Percentiles rank a stretch among this genome's conserved stretches.
These are phyloP conservation scores for Martiniozyma asiatica DNA, from an alignment of 1,139 yeast genomes.

Conservation along the genomic window DNA sequence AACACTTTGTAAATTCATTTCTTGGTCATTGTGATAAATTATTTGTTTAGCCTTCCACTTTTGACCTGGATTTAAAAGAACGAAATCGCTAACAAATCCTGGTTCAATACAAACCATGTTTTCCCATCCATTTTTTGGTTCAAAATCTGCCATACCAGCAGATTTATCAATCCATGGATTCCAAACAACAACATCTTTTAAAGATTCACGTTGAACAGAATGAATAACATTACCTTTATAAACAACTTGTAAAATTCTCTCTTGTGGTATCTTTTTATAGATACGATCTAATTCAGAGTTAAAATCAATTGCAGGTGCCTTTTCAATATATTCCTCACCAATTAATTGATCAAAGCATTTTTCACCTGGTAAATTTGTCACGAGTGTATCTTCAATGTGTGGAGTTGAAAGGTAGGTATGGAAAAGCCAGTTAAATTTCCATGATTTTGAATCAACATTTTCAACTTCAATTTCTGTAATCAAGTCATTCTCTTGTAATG, in stretches of 20 bases:
- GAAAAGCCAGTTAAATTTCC: slow-evolving; percentile 89
- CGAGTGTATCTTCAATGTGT: slow-evolving; percentile 66
- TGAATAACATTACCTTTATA: slow-evolving; percentile 60
- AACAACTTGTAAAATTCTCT: slow-evolving; percentile 50
- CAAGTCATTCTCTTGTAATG: slow-evolving; percentile 41
- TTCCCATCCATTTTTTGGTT: slow-evolving; percentile 72
- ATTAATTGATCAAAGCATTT: slow-evolving; percentile 65
- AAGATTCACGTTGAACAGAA: slow-evolving; percentile 49
- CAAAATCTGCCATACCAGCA: slow-evolving; percentile 72
- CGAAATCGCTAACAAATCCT: slow-evolving; percentile 68
- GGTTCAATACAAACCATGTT: slow-evolving; percentile 92
- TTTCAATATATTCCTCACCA: slow-evolving; percentile 51
- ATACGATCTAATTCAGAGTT: slow-evolving; percentile 77
- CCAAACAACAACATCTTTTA: slow-evolving; percentile 93
- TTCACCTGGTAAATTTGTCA: slow-evolving; percentile 65
- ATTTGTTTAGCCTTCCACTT: slow-evolving; percentile 63
- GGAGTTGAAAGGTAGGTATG: slow-evolving; percentile 77
- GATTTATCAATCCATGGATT: slow-evolving; percentile 89
- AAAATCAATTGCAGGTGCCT: slow-evolving; percentile 61
- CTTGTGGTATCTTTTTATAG: slow-evolving; percentile 47
- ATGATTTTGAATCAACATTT: slow-evolving; percentile 50
- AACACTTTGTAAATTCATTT: slow-evolving; percentile 14
- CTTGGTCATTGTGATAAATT: slow-evolving; percentile 24
- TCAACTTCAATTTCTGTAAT: slow-evolving; percentile 63
- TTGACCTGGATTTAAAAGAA: slow-evolving; percentile 49